phyloP scores from a whole-genome alignment of 2,329 filamentous ascomycete genomes.

The Tolypocladium ovalisporum region DNA sequence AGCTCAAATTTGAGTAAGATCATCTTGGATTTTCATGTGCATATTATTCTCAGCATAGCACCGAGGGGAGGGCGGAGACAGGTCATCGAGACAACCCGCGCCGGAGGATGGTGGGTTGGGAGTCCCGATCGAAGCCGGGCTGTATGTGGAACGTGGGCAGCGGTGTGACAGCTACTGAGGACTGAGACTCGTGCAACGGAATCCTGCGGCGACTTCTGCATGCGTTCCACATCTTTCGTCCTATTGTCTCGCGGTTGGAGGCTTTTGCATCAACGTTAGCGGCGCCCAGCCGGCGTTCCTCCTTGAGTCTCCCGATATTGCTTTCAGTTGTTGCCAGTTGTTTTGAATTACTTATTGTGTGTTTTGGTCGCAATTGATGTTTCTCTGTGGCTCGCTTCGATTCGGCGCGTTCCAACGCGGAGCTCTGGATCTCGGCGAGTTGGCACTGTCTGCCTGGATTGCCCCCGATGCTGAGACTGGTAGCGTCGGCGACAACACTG shows the following conservation, averaged over 20 bases:
- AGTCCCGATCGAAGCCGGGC: neutral
- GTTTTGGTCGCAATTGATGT: neutral
- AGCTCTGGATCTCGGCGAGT: neutral
- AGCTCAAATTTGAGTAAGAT: constrained; percentile 9
- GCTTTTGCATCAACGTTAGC: neutral
- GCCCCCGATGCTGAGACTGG: neutral
- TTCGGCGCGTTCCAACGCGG: neutral
- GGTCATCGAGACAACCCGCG: neutral
- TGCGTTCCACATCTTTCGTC: neutral
- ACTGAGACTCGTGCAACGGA: neutral
- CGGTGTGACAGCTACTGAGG: neutral
- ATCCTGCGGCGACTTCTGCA: neutral
- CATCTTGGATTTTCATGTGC: constrained; percentile 22
- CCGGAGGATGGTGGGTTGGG: neutral
- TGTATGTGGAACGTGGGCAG: neutral
- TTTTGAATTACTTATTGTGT: neutral
- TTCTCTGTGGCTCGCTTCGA: neutral
- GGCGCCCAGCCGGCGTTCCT: neutral
- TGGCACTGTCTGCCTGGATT: neutral
- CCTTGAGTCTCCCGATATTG: neutral
- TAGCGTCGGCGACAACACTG: neutral
- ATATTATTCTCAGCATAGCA: constrained; percentile 18
- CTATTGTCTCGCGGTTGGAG: neutral
- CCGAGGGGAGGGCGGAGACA: neutral
- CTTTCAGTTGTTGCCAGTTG: neutral